Evolutionary conservation across 495 filamentous ascomycete genomes (phyloP).

Genomic region (Venustampulla echinocandica): DNA sequence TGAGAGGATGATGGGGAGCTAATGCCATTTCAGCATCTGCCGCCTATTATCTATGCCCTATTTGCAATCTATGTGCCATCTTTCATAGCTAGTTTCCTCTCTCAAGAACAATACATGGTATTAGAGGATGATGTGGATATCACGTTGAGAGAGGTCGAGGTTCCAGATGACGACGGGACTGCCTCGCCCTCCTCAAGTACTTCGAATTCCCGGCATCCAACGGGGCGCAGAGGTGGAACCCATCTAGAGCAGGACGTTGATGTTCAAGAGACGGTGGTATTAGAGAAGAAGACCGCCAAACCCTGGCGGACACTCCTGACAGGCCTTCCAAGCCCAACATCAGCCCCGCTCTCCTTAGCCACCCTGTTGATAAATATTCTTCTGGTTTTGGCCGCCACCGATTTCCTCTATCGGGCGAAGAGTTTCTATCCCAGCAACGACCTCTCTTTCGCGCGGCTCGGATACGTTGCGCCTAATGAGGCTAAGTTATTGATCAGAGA

Average conservation of each 20-base stretch:
- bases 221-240: too few species aligned
- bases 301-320: conserved; percentile 56
- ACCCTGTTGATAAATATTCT: conserved; percentile 64
- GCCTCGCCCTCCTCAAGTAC: conserved; percentile 27
- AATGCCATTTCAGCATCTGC: conserved; percentile 42
- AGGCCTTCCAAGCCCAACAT: conserved; percentile 65
- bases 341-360: conserved; percentile 43
- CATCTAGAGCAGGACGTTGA: conserved; percentile 39
- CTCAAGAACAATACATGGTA: conserved; percentile 49
- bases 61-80: conserved; percentile 66
- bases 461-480: conserved; percentile 72
- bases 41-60: conserved; percentile 57
- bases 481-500: conserved; percentile 81
- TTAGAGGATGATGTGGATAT: conserved; percentile 52
- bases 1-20: too few species aligned
- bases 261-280: conserved; percentile 40
- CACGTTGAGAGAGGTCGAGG: conserved; percentile 43
- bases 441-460: conserved; percentile 73
- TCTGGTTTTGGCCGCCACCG: conserved; percentile 56
- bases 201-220: conserved; percentile 20
- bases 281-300: conserved; percentile 30
- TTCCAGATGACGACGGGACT: conserved; percentile 13
- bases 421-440: conserved; percentile 61
- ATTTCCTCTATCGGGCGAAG: conserved; percentile 63
- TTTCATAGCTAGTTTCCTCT: conserved; percentile 49